phyloP scores from a whole-genome alignment of 139 green algal species.

The Micromonas pusilla region DNA sequence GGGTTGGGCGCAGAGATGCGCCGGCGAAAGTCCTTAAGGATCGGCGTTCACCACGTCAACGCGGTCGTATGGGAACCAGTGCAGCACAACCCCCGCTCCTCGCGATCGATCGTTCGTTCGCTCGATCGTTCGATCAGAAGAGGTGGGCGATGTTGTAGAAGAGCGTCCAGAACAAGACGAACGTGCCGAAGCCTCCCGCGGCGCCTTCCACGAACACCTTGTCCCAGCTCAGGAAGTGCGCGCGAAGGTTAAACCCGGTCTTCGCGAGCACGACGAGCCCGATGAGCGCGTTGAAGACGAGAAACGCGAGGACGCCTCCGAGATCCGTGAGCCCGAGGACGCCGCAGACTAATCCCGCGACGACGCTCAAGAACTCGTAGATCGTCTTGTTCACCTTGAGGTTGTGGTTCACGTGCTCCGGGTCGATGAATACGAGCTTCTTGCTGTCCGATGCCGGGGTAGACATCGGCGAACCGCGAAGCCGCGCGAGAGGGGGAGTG shows the following conservation, averaged over 20 bases:
- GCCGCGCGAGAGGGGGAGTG: not conserved
- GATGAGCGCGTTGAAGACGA: not conserved
- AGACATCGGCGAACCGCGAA: not conserved
- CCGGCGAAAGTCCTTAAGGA: too few relatives aligned
- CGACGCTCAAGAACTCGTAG: not conserved
- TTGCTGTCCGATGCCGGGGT: not conserved
- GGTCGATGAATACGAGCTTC: not conserved
- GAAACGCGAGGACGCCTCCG: not conserved
- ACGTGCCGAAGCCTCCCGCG: not conserved
- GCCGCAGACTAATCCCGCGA: not conserved
- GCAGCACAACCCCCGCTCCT: too few relatives aligned
- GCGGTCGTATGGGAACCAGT: too few relatives aligned
- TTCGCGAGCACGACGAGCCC: not conserved
- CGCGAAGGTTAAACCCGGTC: not conserved
- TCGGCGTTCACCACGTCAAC: too few relatives aligned
- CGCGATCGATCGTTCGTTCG: not conserved
- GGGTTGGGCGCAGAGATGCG: too few relatives aligned
- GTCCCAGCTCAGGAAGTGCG: not conserved
- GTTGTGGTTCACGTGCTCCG: not conserved
- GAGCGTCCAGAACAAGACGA: slow-evolving; percentile 27
- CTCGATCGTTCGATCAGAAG: not conserved
- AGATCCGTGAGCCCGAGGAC: slow-evolving; percentile 14
- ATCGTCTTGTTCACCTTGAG: not conserved
- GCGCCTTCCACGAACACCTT: slow-evolving; percentile 4
- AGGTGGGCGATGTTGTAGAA: slow-evolving; percentile 21